A percentile compares a stretch with the other conserved stretches of the same genome.
Evolutionary conservation across 495 filamentous ascomycete species (phyloP).

Genomic region (Tuber magnatum): DNA sequence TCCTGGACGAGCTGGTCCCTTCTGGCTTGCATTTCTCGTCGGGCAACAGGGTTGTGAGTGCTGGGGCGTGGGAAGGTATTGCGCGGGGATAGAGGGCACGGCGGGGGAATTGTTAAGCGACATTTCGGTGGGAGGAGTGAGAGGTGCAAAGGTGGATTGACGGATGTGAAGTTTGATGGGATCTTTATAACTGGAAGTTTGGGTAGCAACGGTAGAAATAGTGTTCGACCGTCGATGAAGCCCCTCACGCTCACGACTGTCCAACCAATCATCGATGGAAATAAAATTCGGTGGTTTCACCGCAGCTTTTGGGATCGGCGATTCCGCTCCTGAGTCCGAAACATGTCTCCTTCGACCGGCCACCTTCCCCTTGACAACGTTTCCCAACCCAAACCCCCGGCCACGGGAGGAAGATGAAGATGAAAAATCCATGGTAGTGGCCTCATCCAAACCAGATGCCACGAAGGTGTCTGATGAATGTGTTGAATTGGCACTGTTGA

Average conservation of each 20-base stretch:
- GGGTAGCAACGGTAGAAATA: constrained; percentile 24
- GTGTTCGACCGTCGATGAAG: constrained; percentile 33
- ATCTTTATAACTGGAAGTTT: constrained; percentile 22
- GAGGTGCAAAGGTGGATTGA: constrained; percentile 36
- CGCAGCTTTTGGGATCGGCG: constrained; percentile 21
- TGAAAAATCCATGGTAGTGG: neutral
- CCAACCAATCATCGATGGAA: constrained; percentile 40
- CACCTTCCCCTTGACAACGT: constrained; percentile 34
- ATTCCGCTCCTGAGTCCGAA: constrained; percentile 4
- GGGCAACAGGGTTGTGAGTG: constrained; percentile 52
- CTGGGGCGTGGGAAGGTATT: constrained; percentile 42
- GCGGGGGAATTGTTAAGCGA: constrained; percentile 10
- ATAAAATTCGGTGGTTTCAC: constrained; percentile 35
- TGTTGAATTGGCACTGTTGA: constrained; percentile 17
- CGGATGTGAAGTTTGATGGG: constrained; percentile 28
- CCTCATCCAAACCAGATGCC: neutral
- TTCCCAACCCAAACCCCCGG: constrained; percentile 32
- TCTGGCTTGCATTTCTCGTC: constrained; percentile 64
- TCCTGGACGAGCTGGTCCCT: constrained; percentile 63
- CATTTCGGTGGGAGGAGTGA: constrained; percentile 24
- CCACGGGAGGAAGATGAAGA: neutral
- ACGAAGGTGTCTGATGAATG: neutral
- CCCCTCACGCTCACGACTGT: constrained; percentile 32
- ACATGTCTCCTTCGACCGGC: constrained; percentile 18
- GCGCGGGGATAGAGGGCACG: constrained; percentile 18